Evolutionary conservation across 139 green algal species (phyloP).

Genomic region (Medakamo hakoo): DNA sequence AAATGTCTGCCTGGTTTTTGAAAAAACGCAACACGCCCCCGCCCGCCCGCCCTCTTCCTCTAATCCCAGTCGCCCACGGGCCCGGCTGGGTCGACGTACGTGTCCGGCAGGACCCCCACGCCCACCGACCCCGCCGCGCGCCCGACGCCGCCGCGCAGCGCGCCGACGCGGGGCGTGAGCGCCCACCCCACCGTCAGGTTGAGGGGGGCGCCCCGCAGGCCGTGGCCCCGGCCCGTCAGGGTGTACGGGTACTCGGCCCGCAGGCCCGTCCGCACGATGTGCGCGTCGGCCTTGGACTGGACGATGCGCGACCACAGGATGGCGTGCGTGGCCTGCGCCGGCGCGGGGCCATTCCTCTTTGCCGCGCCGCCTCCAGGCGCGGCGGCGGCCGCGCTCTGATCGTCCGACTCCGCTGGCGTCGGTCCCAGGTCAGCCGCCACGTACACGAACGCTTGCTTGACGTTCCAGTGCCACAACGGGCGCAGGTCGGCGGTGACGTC

Average conservation of each 20-base stretch:
- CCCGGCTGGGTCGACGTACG: background rate
- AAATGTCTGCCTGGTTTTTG: background rate
- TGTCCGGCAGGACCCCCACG: background rate
- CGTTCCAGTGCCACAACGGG: slow-evolving; percentile 3
- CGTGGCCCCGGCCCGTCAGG: background rate
- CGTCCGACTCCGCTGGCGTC: no score
- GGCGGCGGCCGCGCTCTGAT: no score
- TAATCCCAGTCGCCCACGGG: background rate
- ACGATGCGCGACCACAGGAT: slow-evolving; percentile 1
- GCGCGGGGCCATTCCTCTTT: no score
- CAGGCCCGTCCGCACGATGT: background rate
- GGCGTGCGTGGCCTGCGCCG: background rate
- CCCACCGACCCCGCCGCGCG: background rate
- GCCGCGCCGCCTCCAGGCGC: no score
- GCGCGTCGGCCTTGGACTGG: background rate
- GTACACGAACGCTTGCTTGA: slow-evolving; percentile 4
- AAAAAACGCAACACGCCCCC: no score
- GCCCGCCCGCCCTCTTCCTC: background rate
- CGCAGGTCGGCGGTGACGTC: background rate
- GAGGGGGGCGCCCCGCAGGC: background rate
- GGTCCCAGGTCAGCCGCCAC: background rate
- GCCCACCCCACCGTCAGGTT: slow-evolving; percentile 1
- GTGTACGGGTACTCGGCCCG: slow-evolving; percentile 1
- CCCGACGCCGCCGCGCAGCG: background rate
- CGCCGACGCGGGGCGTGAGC: background rate